Percentiles rank a stretch among this genome's conserved stretches.
Evolutionary conservation across 1,139 yeast genomes (phyloP).

Genomic region (Casaregolazyma lundiana): DNA sequence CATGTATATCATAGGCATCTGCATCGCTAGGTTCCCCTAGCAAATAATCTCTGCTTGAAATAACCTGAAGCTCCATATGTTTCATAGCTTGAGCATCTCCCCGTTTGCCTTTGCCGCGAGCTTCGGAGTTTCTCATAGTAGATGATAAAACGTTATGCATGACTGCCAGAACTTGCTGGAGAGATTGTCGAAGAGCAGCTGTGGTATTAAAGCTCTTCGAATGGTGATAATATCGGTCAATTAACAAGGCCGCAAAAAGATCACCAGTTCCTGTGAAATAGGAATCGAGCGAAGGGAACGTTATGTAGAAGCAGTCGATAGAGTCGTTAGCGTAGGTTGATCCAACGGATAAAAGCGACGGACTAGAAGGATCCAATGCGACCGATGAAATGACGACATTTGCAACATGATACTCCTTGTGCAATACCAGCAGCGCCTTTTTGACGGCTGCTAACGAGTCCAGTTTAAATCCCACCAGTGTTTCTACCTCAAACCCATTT

Average conservation of each 20-base stretch:
- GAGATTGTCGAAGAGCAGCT: constrained; percentile 20
- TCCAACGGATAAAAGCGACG: constrained; percentile 48
- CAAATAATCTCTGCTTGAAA: constrained; percentile 21
- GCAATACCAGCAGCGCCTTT: constrained; percentile 47
- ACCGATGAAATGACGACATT: constrained; percentile 70
- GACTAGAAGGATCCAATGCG: constrained; percentile 22
- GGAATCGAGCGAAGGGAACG: constrained; percentile 56
- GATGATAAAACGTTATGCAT: constrained; percentile 26
- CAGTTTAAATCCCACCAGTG: constrained; percentile 54
- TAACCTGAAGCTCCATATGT: constrained; percentile 25
- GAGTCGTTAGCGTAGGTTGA: constrained; percentile 30
- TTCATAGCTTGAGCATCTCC: constrained; percentile 29
- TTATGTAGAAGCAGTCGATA: constrained; percentile 36
- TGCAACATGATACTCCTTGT: constrained; percentile 46
- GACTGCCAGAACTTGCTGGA: constrained; percentile 25
- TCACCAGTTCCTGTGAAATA: constrained; percentile 95
- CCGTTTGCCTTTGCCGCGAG: constrained; percentile 19
- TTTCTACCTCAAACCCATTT: constrained; percentile 84
- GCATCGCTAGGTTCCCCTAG: constrained; percentile 5
- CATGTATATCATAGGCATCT: neutral
- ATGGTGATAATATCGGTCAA: constrained; percentile 50
- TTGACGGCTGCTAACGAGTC: constrained; percentile 40
- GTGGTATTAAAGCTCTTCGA: constrained; percentile 7
- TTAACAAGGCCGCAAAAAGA: constrained; percentile 70
- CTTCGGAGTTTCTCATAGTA: constrained; percentile 21